phyloP scores from a whole-genome alignment of 768 basidiomycete genomes.

The Coprinellus aureogranulatus region DNA sequence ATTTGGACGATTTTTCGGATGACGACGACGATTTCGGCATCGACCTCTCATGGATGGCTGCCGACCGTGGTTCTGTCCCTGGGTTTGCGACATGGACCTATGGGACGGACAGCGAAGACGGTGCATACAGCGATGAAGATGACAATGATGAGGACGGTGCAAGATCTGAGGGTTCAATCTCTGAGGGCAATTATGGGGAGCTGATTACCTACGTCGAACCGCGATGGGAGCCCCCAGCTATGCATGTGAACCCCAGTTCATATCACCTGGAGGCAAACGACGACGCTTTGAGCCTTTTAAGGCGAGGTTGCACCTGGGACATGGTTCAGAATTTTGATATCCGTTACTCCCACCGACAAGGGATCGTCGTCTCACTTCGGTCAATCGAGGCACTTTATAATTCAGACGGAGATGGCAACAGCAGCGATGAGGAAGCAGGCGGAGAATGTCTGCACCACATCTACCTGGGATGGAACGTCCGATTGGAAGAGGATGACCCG shows the following conservation, averaged over 20 bases:
- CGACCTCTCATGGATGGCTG: conserved; percentile 14
- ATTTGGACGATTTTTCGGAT: conserved; percentile 24
- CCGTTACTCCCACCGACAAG: conserved; percentile 52
- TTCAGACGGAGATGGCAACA: conserved; percentile 16
- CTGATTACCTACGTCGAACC: conserved; percentile 28
- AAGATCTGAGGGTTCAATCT: conserved; percentile 6
- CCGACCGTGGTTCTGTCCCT: conserved; percentile 22
- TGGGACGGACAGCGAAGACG: conserved; percentile 24
- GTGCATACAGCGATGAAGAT: conserved; percentile 22
- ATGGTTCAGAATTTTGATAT: conserved; percentile 60
- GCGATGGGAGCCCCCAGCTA: conserved; percentile 58
- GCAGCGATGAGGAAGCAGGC: conserved; percentile 17
- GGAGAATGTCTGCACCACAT: conserved; percentile 41
- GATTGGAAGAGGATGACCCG: conserved; percentile 43
- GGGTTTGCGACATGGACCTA: conserved; percentile 4
- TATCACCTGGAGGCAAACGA: conserved; percentile 16
- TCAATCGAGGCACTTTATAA: conserved; percentile 32
- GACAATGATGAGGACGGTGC: conserved; percentile 22
- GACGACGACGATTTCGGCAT: conserved; percentile 35
- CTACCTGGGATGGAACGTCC: conserved; percentile 70
- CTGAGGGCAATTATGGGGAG: conserved; percentile 6
- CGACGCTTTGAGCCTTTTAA: conserved; percentile 37
- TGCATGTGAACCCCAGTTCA: conserved; percentile 24
- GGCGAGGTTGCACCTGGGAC: conserved; percentile 55
- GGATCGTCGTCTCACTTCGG: conserved; percentile 46